Base-by-base conservation (phyloP, 169 alveolate species). In the Cyclospora cayetanensis region DNA sequence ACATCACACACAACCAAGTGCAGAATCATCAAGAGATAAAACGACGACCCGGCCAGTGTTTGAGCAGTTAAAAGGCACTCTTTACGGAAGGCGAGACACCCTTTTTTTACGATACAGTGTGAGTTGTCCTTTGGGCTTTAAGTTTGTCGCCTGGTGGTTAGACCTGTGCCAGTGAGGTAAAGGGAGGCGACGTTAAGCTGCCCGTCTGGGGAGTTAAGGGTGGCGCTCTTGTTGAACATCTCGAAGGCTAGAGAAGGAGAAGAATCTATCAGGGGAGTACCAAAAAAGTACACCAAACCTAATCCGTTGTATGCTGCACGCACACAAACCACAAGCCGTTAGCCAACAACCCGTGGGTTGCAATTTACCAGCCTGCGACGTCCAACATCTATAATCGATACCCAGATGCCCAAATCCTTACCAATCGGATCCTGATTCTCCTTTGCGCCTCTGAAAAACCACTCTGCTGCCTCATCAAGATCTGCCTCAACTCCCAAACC, bases 181-280 rank as follows among this genome's bases (percentile, higher is more conserved):
- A 94, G 82, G 60, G 93, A 46, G 43, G 95, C 96, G 46, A 94
- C 91, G 91, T 94, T 94, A 90, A 92, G 77, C 95, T 88, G 89
- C 42, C 95, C 96, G 46, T 94, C 96, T 20, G 91, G 91, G 50
- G 72, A 66, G 43, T 43, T 53, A 18, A 29, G 82, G 22, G 84
- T 27, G 4, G 91, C 91, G 55, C 91, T 68, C 41, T n/a, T 68
- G 77, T 94, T 94, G 94, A 94, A 94, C 93, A 90, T 90, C n/a
- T 60, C 87, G 80, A 92, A 94, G 72, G 96, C 96, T 37, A 80
- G 35, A 29, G 74, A 77, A 27, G 72, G 63, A 29, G 88, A 80
- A 35, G 94, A 90, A 2, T 83, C 92, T 72, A 77, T 66, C 25
- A 34, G n/a, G n/a, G 31, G 66, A 31, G 93, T 91, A n/a, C 95